These are phyloP conservation scores for Zelopaecilomyces penicillatus DNA, from an alignment of 2,329 filamentous ascomycete genomes.

Conservation along the genomic window DNA sequence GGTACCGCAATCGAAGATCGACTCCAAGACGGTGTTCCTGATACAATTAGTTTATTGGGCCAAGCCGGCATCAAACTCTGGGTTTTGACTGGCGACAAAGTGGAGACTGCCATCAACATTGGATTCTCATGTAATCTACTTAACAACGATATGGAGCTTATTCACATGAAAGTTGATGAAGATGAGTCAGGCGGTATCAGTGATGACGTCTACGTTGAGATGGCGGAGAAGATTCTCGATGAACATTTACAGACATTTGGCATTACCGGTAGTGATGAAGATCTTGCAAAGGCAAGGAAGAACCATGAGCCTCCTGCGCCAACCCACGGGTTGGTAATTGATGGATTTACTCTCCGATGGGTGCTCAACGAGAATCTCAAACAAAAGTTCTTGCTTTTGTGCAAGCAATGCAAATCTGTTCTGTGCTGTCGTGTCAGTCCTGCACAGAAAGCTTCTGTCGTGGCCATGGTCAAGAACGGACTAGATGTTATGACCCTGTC, in stretches of 20 bases:
- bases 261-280: slow-evolving; percentile 76
- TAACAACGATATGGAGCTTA: slow-evolving; percentile 95
- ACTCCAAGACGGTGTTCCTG: slow-evolving; percentile 91
- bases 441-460: slow-evolving; percentile 94
- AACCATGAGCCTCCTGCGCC: slow-evolving; percentile 80
- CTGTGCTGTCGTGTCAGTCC: slow-evolving; percentile 96
- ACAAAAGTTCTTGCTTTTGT: slow-evolving; percentile 89
- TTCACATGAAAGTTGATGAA: slow-evolving; percentile 79
- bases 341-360: slow-evolving; percentile 86
- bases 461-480: slow-evolving; percentile 88
- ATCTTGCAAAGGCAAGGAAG: slow-evolving; percentile 67
- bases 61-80: slow-evolving; percentile 96
- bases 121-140: slow-evolving; percentile 97
- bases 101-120: slow-evolving; percentile 99
- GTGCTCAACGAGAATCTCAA: slow-evolving; percentile 74
- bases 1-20: slow-evolving; percentile 97
- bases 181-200: slow-evolving; percentile 45
- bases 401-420: slow-evolving; percentile 94
- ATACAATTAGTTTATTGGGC: slow-evolving; percentile 84
- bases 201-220: slow-evolving; percentile 44
- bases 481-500: slow-evolving; percentile 94
- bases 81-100: slow-evolving; percentile 97
- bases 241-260: slow-evolving; percentile 64
- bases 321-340: slow-evolving; percentile 89
- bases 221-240: slow-evolving; percentile 64